These are phyloP conservation scores for Colletotrichum spaethianum DNA, from an alignment of 2,329 filamentous ascomycete genomes.

Conservation along the genomic window DNA sequence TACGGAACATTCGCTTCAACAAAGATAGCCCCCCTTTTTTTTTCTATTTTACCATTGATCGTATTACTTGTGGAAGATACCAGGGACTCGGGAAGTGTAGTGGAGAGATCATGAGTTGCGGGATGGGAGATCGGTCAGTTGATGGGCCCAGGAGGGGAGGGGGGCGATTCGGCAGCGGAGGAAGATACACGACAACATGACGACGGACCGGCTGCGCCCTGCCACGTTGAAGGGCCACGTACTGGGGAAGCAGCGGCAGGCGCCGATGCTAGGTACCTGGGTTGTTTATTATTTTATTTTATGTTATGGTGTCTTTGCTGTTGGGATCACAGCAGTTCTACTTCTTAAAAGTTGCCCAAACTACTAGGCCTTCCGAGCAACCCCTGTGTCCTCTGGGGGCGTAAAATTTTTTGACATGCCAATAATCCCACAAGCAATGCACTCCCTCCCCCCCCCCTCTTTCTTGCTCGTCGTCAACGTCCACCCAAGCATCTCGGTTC, in stretches of 20 bases:
- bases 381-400: too few relatives aligned
- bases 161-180: not conserved
- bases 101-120: not conserved
- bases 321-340: not conserved
- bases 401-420: not conserved
- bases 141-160: not conserved
- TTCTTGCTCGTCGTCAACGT: not conserved
- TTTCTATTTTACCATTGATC: conserved; percentile 4
- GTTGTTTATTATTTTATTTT: not conserved
- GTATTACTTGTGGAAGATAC: not conserved
- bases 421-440: not conserved
- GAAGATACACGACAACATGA: not conserved
- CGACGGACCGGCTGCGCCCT: not conserved
- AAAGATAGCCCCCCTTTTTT: too few relatives aligned
- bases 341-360: not conserved
- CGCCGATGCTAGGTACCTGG: conserved; percentile 29
- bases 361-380: not conserved
- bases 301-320: not conserved
- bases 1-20: conserved; percentile 39
- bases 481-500: not conserved
- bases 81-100: not conserved
- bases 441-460: too few relatives aligned
- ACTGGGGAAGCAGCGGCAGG: conserved; percentile 25
- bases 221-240: conserved; percentile 8
- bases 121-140: not conserved